Base-by-base conservation (phyloP, 495 filamentous ascomycete genomes). In the Penicillium cataractarum region DNA sequence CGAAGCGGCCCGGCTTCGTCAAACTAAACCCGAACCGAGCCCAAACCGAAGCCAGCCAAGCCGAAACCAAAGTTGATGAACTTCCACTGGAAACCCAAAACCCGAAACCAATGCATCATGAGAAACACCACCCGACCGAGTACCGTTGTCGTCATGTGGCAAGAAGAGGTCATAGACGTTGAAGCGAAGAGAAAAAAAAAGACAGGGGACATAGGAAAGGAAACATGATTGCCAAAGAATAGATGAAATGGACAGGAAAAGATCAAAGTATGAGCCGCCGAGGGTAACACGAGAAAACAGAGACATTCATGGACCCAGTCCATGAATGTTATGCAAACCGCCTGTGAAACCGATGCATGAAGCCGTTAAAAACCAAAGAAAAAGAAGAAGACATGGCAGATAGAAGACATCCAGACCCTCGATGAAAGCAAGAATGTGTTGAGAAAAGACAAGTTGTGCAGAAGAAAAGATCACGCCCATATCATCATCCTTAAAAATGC, bases 271-370 rank as follows among this genome's bases (percentile, higher is more conserved):
- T 58, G 60, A 60, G 35, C 62, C 61, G 65, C 68, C 62, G 42
- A 67, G 59, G 64, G 59, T 52, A 33, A 59, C 21, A 42, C 54
- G 17, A n/a, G 33, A 40, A 21, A 56, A 53, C 3, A 54, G 32
- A 22, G 32, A 54, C 51, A 54, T 59, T 66, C 63, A 22, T 64
- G 59, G 62, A 66, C 69, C 48, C 68, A 66, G 68, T 69, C 66
- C 52, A 69, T 56, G 59, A 58, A 27, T 42, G 54, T 40, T n/a
- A 52, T 39, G 31, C 54, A 40, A 22, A 22, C 60, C 49, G 55
- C 62, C 55, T 57, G 67, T 63, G 46, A 60, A 64, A 51, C 33
- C 15, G 65, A 65, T 66, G 65, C 66, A 66, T 54, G 33, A 42
- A 57, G n/a, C 31, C 51, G 31, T 54, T 17, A 17, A 17, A 62